phyloP scores from a whole-genome alignment of 306 rosid species.

The Adenanthera pavonina region DNA sequence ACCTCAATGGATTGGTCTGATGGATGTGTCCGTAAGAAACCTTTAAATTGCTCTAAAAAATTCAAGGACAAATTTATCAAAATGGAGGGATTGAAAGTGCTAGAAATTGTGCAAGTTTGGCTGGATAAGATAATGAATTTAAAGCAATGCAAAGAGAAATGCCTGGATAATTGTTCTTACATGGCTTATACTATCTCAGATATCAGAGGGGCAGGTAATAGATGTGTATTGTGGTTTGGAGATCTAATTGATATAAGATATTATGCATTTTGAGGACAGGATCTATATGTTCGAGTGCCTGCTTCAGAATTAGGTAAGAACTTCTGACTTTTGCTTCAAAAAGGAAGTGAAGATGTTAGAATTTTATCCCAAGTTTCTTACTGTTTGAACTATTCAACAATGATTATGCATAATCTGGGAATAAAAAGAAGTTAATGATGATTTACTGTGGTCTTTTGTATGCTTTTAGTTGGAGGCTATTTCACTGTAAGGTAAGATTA shows the following conservation, averaged over 20 bases:
- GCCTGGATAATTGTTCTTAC: not conserved
- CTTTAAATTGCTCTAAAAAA: not conserved
- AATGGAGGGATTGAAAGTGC: not conserved
- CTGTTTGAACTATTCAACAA: not conserved
- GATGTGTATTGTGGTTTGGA: not conserved
- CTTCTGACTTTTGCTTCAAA: not conserved
- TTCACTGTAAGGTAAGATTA: no score
- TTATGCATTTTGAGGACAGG: not conserved
- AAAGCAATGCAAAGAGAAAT: not conserved
- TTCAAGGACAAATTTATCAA: not conserved
- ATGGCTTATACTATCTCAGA: constrained; percentile 2
- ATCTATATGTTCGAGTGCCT: not conserved
- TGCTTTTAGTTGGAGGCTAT: no score
- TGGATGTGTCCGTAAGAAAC: not conserved
- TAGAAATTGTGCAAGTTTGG: not conserved
- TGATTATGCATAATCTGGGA: no score
- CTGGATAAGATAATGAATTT: not conserved
- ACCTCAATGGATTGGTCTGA: not conserved
- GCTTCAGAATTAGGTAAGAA: constrained; percentile 6
- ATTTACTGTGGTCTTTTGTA: no score
- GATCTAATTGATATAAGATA: not conserved
- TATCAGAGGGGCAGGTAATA: not conserved
- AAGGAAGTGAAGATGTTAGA: not conserved
- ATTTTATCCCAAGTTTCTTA: not conserved
- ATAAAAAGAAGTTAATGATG: no score